Percentiles rank a stretch among this genome's conserved stretches.
Conservation (phyloP, 805 yeast genomes). For the Hanseniaspora meyeri region DNA sequence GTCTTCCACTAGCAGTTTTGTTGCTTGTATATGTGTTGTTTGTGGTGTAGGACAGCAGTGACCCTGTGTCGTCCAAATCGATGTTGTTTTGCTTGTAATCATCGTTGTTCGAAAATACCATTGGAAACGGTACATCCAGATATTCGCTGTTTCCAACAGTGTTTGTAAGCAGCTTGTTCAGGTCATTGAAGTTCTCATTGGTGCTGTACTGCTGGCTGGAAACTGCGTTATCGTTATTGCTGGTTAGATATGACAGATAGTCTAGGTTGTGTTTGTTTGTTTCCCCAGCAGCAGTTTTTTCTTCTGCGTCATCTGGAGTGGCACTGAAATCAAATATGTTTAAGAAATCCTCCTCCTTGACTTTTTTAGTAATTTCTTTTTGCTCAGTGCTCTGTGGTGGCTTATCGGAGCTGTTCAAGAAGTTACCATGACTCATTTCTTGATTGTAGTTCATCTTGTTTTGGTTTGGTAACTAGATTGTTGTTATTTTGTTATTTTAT, state of each 20-base stretch:
- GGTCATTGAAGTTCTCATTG: constrained; percentile 6
- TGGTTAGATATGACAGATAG: neutral
- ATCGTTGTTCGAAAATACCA: neutral
- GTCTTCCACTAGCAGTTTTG: neutral
- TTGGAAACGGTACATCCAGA: constrained; percentile 7
- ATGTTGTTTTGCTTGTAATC: neutral
- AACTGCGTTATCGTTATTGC: neutral
- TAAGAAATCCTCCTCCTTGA: constrained; percentile 10
- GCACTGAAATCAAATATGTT: constrained; percentile 11
- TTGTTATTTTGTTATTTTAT: no score
- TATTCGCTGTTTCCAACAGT: constrained; percentile 13
- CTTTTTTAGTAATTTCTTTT: neutral
- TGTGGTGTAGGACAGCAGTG: constrained; percentile 8
- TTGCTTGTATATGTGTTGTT: constrained; percentile 9
- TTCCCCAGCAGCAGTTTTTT: neutral
- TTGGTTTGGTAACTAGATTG: neutral
- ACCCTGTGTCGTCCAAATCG: constrained; percentile 4
- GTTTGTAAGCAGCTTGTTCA: constrained; percentile 5
- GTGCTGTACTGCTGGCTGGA: neutral
- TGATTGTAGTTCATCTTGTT: neutral
- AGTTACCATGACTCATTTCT: neutral
- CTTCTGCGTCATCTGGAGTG: neutral
- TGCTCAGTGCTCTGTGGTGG: neutral
- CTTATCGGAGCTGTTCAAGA: neutral
- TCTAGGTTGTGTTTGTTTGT: neutral